A percentile compares a stretch with the other conserved stretches of the same genome.
Evolutionary conservation across 768 basidiomycete species (phyloP).

Genomic region (Chalciporus sphaerocephalus): DNA sequence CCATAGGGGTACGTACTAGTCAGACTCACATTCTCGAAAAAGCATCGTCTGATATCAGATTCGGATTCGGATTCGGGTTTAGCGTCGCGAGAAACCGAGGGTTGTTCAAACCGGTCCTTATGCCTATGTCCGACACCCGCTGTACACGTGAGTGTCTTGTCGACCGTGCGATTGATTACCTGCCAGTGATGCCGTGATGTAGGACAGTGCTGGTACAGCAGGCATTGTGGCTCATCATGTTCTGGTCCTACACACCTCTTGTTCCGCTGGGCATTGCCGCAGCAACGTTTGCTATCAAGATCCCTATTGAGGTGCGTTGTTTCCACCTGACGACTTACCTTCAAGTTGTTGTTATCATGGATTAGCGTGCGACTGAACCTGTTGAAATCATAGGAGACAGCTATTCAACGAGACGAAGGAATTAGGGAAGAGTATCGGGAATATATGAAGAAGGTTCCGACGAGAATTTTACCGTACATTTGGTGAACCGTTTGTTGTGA

Average conservation of each 20-base stretch:
- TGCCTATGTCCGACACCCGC: constrained; percentile 32
- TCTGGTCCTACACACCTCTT: constrained; percentile 31
- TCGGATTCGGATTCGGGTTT: too few species aligned
- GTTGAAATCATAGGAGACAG: constrained; percentile 18
- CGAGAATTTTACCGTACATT: constrained; percentile 25
- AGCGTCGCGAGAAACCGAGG: constrained; percentile 29
- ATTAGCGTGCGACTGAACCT: neutral
- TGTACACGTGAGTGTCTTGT: constrained; percentile 22
- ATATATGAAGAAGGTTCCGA: constrained; percentile 28
- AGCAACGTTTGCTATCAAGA: constrained; percentile 25
- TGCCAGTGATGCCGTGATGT: neutral
- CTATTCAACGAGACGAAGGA: constrained; percentile 21
- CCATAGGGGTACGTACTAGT: constrained; percentile 22
- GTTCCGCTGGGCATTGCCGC: constrained; percentile 15
- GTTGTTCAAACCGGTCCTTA: constrained; percentile 33
- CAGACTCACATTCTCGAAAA: accelerated
- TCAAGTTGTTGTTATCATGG: too few species aligned
- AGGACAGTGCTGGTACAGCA: constrained; percentile 21
- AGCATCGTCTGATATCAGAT: neutral
- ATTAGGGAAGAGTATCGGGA: constrained; percentile 24
- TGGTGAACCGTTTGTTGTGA: constrained; percentile 15
- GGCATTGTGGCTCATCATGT: constrained; percentile 21
- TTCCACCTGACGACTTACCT: too few species aligned
- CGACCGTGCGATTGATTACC: too few species aligned
- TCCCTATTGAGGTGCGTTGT: constrained; percentile 29